Evolutionary conservation across 768 basidiomycete species (phyloP).

Genomic region (Podaxis rugospora): DNA sequence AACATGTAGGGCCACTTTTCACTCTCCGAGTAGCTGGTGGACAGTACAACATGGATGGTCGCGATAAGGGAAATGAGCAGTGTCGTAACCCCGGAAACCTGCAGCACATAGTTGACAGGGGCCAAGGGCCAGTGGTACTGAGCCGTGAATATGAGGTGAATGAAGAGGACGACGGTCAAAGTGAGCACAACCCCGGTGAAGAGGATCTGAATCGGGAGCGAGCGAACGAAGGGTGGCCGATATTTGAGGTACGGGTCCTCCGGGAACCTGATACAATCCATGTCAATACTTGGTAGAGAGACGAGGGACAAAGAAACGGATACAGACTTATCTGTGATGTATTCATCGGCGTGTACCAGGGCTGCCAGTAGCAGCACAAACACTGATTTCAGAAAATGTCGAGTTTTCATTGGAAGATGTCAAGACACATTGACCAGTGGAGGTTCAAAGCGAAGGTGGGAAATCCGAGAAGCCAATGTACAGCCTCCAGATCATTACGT

Average conservation of each 20-base stretch:
- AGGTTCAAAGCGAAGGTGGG: background rate
- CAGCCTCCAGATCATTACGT: background rate
- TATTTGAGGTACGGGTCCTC: constrained; percentile 74
- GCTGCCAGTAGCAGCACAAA: background rate
- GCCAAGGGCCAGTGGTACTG: constrained; percentile 97
- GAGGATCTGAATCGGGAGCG: constrained; percentile 88
- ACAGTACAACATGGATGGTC: constrained; percentile 72
- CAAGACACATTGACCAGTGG: background rate
- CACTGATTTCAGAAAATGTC: background rate
- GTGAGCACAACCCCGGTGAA: constrained; percentile 83
- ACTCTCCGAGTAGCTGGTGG: constrained; percentile 55
- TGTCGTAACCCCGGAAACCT: constrained; percentile 77
- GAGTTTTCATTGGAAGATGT: background rate
- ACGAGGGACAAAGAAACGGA: background rate
- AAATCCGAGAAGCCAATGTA: background rate
- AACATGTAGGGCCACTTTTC: constrained; percentile 94
- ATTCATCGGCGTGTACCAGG: background rate
- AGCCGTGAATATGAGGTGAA: constrained; percentile 91
- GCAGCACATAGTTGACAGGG: constrained; percentile 86
- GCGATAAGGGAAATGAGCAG: constrained; percentile 76
- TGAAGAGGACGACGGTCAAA: constrained; percentile 77
- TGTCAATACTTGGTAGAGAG: background rate
- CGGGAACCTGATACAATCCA: constrained; percentile 9
- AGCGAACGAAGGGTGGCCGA: constrained; percentile 79
- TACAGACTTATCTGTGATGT: background rate